A percentile compares a stretch with the other conserved stretches of the same genome.
Evolutionary conservation across 805 yeast species (phyloP).

Genomic region (Kodamaea kakaduensis): DNA sequence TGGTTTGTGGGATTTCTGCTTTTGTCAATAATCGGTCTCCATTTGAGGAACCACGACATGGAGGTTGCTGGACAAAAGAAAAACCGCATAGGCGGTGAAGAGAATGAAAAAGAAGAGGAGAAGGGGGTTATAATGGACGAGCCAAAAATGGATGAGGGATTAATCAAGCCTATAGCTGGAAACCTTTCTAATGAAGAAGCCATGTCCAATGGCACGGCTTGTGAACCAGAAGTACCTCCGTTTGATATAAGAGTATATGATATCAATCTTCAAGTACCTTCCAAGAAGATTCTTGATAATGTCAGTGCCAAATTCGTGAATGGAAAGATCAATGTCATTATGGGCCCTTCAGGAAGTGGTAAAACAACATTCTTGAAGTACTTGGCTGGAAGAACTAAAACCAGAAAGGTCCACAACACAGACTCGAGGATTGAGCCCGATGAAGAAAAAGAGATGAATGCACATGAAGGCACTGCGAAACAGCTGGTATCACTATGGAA

Average conservation of each 20-base stretch:
- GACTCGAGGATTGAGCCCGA: not conserved
- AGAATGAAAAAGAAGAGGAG: slow-evolving; percentile 10
- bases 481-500: no score
- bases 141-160: not conserved
- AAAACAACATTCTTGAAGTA: slow-evolving; percentile 39
- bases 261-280: no score
- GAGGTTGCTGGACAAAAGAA: slow-evolving; percentile 41
- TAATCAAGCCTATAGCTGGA: slow-evolving; percentile 1
- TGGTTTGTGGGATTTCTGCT: slow-evolving; percentile 56
- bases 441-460: no score
- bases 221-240: no score
- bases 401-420: not conserved
- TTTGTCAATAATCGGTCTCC: slow-evolving; percentile 45
- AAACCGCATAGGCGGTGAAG: slow-evolving; percentile 31
- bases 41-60: slow-evolving; percentile 48
- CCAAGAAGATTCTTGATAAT: slow-evolving; percentile 21
- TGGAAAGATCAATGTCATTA: slow-evolving; percentile 36
- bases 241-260: no score
- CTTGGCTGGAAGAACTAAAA: slow-evolving; percentile 19
- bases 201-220: no score
- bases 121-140: slow-evolving; percentile 2
- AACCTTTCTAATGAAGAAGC: no score
- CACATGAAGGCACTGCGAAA: not conserved
- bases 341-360: slow-evolving; percentile 48
- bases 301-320: slow-evolving; percentile 30